A percentile compares a stretch with the other conserved stretches of the same genome.
These are phyloP conservation scores for Candida vartiovaarae DNA, from an alignment of 805 yeast genomes.

Conservation along the genomic window DNA sequence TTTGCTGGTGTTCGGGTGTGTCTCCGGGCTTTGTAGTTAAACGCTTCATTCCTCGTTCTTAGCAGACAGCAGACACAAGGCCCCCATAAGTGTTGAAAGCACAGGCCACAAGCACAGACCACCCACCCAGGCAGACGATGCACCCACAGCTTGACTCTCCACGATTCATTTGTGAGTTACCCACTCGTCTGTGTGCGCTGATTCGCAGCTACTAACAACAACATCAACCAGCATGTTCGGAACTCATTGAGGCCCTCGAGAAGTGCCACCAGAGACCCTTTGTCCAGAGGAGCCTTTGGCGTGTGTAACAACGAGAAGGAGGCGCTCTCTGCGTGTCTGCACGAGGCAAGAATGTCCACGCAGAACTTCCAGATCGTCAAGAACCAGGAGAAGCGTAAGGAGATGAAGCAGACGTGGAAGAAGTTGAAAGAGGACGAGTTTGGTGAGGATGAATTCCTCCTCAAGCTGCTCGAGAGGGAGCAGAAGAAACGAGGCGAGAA, in stretches of 20 bases:
- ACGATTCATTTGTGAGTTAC: slow-evolving; percentile 29
- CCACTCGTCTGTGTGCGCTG: slow-evolving; percentile 23
- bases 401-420: slow-evolving; percentile 50
- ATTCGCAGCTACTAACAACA: neutral
- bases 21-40: too few relatives aligned
- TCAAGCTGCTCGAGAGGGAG: slow-evolving; percentile 54
- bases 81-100: too few relatives aligned
- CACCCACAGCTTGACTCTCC: slow-evolving; percentile 49
- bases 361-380: slow-evolving; percentile 46
- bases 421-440: slow-evolving; percentile 67
- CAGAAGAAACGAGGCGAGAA: slow-evolving; percentile 28
- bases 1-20: too few relatives aligned
- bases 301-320: slow-evolving; percentile 79
- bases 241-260: slow-evolving; percentile 79
- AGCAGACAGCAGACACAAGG: too few relatives aligned
- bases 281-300: slow-evolving; percentile 66
- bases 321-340: slow-evolving; percentile 72
- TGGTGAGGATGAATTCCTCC: slow-evolving; percentile 68
- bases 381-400: slow-evolving; percentile 50
- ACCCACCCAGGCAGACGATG: slow-evolving; percentile 24
- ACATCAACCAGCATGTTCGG: slow-evolving; percentile 51
- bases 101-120: neutral
- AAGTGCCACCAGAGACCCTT: slow-evolving; percentile 76
- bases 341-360: slow-evolving; percentile 60
- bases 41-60: too few relatives aligned